These are phyloP conservation scores for Dactylellina sp. DNA, from an alignment of 2,329 filamentous ascomycete genomes.

Conservation along the genomic window DNA sequence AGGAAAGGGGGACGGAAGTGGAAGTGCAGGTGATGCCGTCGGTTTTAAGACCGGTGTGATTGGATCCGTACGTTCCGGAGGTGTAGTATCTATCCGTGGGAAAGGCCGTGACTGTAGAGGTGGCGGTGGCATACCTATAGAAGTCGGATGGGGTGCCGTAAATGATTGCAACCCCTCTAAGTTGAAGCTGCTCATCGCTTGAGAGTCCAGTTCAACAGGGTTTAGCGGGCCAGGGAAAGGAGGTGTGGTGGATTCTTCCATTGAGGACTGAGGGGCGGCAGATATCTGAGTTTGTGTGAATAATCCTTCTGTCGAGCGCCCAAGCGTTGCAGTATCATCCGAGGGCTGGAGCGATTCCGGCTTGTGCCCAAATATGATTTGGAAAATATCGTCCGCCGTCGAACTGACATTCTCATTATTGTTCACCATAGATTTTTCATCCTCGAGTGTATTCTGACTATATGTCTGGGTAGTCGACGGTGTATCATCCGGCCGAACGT, in stretches of 20 bases:
- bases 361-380: constrained; percentile 39
- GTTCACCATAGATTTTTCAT: not conserved
- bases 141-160: not conserved
- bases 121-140: constrained; percentile 34
- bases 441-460: constrained; percentile 3
- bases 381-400: constrained; percentile 24
- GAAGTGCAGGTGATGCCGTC: constrained; percentile 35
- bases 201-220: constrained; percentile 24
- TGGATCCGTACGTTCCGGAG: constrained; percentile 17
- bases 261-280: not conserved
- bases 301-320: not conserved
- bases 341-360: not conserved
- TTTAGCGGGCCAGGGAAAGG: constrained; percentile 16
- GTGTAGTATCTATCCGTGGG: constrained; percentile 30
- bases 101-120: constrained; percentile 6
- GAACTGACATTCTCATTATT: no score
- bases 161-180: constrained; percentile 17
- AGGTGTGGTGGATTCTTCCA: constrained; percentile 17
- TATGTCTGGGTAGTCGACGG: constrained; percentile 5
- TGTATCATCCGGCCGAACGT: constrained; percentile 36
- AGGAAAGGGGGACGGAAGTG: constrained; percentile 45
- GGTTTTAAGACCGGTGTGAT: constrained; percentile 42
- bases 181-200: constrained; percentile 51
- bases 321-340: constrained; percentile 10
- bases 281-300: constrained; percentile 17